Percentiles rank a stretch among this genome's conserved stretches.
These are phyloP conservation scores for Ormosia emarginata DNA, from an alignment of 306 rosid genomes.

Conservation along the genomic window DNA sequence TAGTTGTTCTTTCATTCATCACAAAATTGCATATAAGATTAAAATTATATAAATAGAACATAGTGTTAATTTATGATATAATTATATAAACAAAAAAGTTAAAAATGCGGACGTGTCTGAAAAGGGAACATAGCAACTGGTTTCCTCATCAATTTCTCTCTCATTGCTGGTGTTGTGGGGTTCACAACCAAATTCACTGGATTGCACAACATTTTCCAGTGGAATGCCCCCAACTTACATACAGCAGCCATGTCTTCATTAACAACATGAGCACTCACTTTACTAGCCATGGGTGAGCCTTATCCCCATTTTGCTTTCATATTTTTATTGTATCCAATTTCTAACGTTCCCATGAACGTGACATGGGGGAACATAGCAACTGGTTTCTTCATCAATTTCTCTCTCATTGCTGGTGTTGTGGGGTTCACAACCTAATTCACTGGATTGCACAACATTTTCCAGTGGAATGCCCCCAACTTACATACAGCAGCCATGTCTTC, in stretches of 20 bases:
- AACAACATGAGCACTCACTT: constrained; percentile 58
- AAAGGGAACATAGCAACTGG: constrained; percentile 89
- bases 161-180: constrained; percentile 89
- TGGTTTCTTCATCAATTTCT: constrained; percentile 62
- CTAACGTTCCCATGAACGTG: not conserved
- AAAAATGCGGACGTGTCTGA: too few species aligned
- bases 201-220: constrained; percentile 45
- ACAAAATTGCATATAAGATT: too few species aligned
- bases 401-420: constrained; percentile 87
- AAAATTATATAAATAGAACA: too few species aligned
- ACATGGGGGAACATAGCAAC: constrained; percentile 42
- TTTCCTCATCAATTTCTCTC: constrained; percentile 59
- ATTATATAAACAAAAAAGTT: too few species aligned
- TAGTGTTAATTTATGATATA: too few species aligned
- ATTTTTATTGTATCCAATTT: not conserved
- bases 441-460: constrained; percentile 54
- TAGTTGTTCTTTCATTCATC: too few species aligned
- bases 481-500: constrained; percentile 76
- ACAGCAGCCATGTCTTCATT: constrained; percentile 76
- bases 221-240: constrained; percentile 51
- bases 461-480: constrained; percentile 48
- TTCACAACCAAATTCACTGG: constrained; percentile 65
- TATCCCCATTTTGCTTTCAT: not conserved
- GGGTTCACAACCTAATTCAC: constrained; percentile 69
- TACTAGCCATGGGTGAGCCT: constrained; percentile 79